Conservation (phyloP, 2,329 filamentous ascomycete species). For the Sporothrix variecibatus region DNA sequence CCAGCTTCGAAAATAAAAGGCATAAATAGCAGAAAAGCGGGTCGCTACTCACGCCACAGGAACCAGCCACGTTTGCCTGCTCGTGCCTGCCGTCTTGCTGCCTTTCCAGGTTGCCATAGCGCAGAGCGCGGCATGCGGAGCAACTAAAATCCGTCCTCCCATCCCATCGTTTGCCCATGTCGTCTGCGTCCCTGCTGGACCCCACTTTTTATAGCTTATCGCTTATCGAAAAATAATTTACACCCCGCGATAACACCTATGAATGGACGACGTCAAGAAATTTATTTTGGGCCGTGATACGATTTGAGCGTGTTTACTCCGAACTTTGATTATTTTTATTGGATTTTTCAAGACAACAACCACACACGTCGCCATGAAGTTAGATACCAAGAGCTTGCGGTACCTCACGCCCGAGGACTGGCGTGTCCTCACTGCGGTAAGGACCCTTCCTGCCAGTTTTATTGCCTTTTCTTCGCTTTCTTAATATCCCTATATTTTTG, state of each 20-base stretch:
- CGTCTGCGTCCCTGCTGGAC: not conserved
- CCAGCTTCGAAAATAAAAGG: slow-evolving; percentile 18
- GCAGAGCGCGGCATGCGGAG: slow-evolving; percentile 8
- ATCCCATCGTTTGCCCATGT: too few relatives aligned
- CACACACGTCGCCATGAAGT: slow-evolving; percentile 67
- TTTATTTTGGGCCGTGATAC: not conserved
- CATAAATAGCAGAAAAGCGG: slow-evolving; percentile 14
- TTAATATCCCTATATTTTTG: slow-evolving; percentile 30
- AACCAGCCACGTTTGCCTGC: slow-evolving; percentile 23
- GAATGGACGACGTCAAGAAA: slow-evolving; percentile 21
- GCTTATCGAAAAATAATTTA: slow-evolving; percentile 24
- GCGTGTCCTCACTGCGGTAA: slow-evolving; percentile 87
- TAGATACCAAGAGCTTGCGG: slow-evolving; percentile 90
- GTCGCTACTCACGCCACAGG: not conserved
- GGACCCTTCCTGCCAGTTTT: slow-evolving; percentile 36
- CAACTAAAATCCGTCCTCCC: slow-evolving; percentile 19
- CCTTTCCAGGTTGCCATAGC: not conserved
- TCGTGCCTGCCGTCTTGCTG: not conserved
- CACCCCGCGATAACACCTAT: slow-evolving; percentile 18
- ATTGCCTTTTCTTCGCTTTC: slow-evolving; percentile 30
- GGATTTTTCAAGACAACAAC: not conserved
- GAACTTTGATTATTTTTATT: slow-evolving; percentile 25
- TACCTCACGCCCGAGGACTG: slow-evolving; percentile 93
- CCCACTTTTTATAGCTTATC: slow-evolving; percentile 16
- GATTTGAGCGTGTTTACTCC: not conserved